Percentiles rank a stretch among this genome's conserved stretches.
These are phyloP conservation scores for Trifolium dubium DNA, from an alignment of 306 rosid genomes.

Conservation along the genomic window DNA sequence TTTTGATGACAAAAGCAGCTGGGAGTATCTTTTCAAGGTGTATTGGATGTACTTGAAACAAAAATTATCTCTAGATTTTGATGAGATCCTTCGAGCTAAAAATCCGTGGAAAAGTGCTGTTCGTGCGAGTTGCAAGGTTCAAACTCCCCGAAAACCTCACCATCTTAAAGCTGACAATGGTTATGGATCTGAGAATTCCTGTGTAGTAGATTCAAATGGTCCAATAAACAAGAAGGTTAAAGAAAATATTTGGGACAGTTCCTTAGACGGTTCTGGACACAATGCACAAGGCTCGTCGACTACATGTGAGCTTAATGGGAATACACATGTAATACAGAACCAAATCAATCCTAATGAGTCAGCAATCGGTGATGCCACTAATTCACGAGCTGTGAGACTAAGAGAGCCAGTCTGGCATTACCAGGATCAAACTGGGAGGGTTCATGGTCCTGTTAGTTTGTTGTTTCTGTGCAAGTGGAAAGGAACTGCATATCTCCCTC, in stretches of 20 bases:
- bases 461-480: constrained; percentile 68
- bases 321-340: constrained; percentile 35
- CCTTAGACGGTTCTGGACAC: constrained; percentile 41
- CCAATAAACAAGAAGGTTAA: constrained; percentile 46
- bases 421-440: constrained; percentile 75
- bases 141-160: constrained; percentile 42
- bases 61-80: constrained; percentile 68
- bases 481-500: constrained; percentile 60
- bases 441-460: constrained; percentile 81
- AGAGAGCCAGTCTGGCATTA: constrained; percentile 67
- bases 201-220: constrained; percentile 49
- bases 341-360: constrained; percentile 44
- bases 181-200: constrained; percentile 51
- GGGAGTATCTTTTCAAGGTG: constrained; percentile 99
- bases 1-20: constrained; percentile 94
- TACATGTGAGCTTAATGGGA: constrained; percentile 44
- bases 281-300: constrained; percentile 35
- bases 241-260: constrained; percentile 36
- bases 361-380: constrained; percentile 40
- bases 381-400: constrained; percentile 44
- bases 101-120: constrained; percentile 66
- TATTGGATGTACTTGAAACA: constrained; percentile 82
- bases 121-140: constrained; percentile 49
- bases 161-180: constrained; percentile 50
- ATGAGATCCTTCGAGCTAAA: constrained; percentile 78